Evolutionary conservation across 768 basidiomycete species (phyloP), one percentile per base, ranked within the genome.

Genomic region (Mycena epipterygia): DNA sequence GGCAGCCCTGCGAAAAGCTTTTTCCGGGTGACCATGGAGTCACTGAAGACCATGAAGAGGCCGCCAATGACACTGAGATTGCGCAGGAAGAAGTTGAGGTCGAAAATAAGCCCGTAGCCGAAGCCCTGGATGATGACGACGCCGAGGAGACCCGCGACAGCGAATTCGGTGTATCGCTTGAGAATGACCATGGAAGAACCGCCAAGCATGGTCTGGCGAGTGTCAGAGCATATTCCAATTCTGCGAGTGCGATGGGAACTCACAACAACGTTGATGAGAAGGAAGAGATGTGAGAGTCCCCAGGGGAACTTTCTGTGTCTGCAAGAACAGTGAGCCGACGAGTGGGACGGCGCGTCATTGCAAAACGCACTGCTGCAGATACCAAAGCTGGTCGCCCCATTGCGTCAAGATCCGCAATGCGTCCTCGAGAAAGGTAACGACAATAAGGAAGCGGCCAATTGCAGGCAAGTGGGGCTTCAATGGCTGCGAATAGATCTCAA

Each of bases 1-100:
- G 97, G 96, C 2, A 99, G 83, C 52, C 96, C 97, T 14, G 97
- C 97, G 75, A 99, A 99, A 49, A 92, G 84, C 74, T 92, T 90
- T 84, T 93, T 96, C 81, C 91, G 89, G 25, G 91, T 93, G 66
- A 94, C 88, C 89, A 99, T 93, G 1, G 95, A 94, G 80, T 99
- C 98, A 73, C 93, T 96, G 82, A 99, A 96, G 29, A 99, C 97
- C 98, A 99, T 99, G 83, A 99, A 92, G 52, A 99, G 90, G 62
- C 98, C 98, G 64, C 98, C 98, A 71, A 99, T 96, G 79, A 99
- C 98, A 71, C 93, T 94, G 65, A 99, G 88, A 83, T 99, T 99
- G 81, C 98, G 96, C 51, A 99, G 93, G 95, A 99, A 99, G 89
- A 99, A 99, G 84, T 95, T 99, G 81, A 99, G 88, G 87, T 99